Base-by-base conservation (phyloP, 108 stramenopile species). In the Phaeodactylum tricornutum region DNA sequence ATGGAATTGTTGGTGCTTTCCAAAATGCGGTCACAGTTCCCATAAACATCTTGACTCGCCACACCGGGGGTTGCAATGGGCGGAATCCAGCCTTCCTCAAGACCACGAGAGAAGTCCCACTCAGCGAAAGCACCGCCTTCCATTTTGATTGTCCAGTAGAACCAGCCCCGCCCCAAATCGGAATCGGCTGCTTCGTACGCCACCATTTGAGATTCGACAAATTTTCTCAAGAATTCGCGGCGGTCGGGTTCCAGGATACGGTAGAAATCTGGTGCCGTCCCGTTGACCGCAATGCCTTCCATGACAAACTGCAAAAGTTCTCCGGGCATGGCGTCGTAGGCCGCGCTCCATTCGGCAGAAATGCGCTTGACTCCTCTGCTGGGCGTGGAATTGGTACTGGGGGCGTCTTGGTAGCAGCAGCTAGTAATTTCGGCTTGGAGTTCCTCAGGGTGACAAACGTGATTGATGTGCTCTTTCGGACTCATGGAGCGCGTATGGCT, bases 171-270 rank as follows among this genome's bases (percentile, higher is more conserved):
- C 11, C 61, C 59, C 3, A 51, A 52, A 14, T 6, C 6, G 6
- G 29, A 38, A 29, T 8, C 47, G 4, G 9, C 21, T 9, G 43
- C 43, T 54, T 65, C 70, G 35, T 59, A 67, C 3, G 59, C 49
- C 12, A 72, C 81, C 75, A 82, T 75, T 59, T 78, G 81, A 0
- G 74, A 71, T 47, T 73, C 29, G n/a, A 75, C 76, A 43, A 72
- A 77, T 22, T 83, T 55, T 29, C 59, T 46, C 55, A 82, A 62
- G 35, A 82, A 82, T 0, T 36, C 35, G 29, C 59, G 47, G 24
- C 72, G 55, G 23, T 67, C 69, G 28, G 33, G 37, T 15, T 49
- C 15, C 28, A 67, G 9, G 6, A 21, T n/a, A 23, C 77, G 71
- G 19, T 64, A 46, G 30, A 69, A 26, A 29, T 43, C 9, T 1